Evolutionary conservation across 2,329 filamentous ascomycete genomes (phyloP).

Genomic region (Zymoseptoria ardabiliae): DNA sequence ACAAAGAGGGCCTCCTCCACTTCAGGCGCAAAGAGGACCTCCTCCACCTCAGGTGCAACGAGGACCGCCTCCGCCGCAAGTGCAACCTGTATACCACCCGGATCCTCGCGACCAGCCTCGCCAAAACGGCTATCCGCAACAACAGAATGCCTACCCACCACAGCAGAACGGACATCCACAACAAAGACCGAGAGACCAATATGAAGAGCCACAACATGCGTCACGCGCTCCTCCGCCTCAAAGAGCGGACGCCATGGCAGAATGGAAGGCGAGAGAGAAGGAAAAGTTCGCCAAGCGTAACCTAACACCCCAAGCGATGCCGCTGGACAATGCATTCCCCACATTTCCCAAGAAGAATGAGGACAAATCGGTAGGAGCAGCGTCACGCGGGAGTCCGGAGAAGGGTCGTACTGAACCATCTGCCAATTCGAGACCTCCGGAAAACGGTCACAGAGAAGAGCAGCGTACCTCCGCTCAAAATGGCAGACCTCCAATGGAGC

Average conservation of each 20-base stretch:
- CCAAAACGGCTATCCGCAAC: constrained; percentile 2
- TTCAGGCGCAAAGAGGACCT: background rate
- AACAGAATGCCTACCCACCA: constrained; percentile 5
- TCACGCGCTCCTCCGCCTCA: background rate
- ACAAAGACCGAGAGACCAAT: constrained; percentile 1
- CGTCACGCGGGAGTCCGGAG: constrained; percentile 17
- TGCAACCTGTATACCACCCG: constrained; percentile 1
- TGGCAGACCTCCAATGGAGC: constrained; percentile 7
- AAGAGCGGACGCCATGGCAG: constrained; percentile 23
- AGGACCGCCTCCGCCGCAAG: background rate
- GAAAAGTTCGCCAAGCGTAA: constrained; percentile 25
- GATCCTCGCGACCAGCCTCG: constrained; percentile 6
- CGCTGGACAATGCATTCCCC: constrained; percentile 43
- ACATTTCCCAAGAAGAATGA: constrained; percentile 34
- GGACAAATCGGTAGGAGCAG: constrained; percentile 9
- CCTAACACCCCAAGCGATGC: constrained; percentile 22
- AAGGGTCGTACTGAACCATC: constrained; percentile 9
- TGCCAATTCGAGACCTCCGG: constrained; percentile 2
- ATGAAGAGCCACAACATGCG: constrained; percentile 1
- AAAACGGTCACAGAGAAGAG: constrained; percentile 8
- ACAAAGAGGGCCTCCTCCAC: background rate
- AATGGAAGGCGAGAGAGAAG: constrained; percentile 29
- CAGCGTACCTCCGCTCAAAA: constrained; percentile 2
- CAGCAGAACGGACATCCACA: constrained; percentile 8
- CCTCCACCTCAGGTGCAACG: background rate